Base-by-base conservation (phyloP, 306 rosid species). In the Prosopis cineraria region DNA sequence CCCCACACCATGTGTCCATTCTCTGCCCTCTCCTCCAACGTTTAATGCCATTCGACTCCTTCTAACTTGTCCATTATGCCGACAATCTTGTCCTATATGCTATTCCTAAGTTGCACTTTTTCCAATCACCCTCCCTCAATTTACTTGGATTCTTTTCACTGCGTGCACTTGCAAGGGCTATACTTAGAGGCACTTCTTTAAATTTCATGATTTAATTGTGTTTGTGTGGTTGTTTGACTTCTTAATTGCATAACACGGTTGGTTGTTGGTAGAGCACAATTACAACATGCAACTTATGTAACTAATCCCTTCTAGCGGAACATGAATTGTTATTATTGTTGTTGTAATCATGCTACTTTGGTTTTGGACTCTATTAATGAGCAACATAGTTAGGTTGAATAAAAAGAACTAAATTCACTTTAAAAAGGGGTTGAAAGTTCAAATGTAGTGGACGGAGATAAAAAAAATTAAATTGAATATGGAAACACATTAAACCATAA, bases 1-100 rank as follows among this genome's bases (percentile, higher is more conserved):
- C 84, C 90, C 90, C 87, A 87, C 84, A 87, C 79, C 84, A 80
- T 82, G 87, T 84, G 74, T 43, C 59, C 55, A 53, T 75, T 60
- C 31, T 73, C 78, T 45, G 19, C 67, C 62, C 79, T 55, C 69
- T 70, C 58, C 74, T 70, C 80, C 66, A 80, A 60, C 72, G n/a
- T n/a, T n/a, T n/a, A n/a, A n/a, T n/a, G n/a, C n/a, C n/a, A n/a
- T n/a, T n/a, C n/a, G n/a, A n/a, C n/a, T n/a, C n/a, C n/a, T n/a
- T n/a, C n/a, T n/a, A 40, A 44, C 29, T 12, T 67, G 33, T 80
- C 79, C 68, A 20, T 53, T 66, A 60, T 80, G 76, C 80, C 80
- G 76, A 80, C 80, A 80, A 2, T 19, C 31, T 56, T 66, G 29
- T 8, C 25, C 25, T 66, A 37, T 66, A 10, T 65, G 45, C 10